These are phyloP conservation scores for Rhytidhysteron rufulum DNA, from an alignment of 2,329 filamentous ascomycete species.

Conservation along the genomic window DNA sequence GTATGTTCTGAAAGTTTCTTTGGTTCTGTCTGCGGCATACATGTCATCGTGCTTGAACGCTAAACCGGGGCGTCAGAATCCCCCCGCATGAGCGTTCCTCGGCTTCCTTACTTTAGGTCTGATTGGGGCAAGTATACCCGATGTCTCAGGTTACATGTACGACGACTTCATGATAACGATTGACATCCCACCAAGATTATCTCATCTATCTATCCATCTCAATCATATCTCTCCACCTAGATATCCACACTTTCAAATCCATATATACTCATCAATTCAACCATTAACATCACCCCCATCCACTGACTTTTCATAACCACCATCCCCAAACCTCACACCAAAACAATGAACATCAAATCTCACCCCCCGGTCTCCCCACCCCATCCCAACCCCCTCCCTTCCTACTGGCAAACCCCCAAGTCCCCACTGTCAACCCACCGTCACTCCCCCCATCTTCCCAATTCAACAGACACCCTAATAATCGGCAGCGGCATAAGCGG, in stretches of 20 bases:
- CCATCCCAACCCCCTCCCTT: slow-evolving; percentile 28
- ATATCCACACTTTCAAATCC: neutral
- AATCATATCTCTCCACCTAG: neutral
- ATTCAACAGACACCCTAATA: slow-evolving; percentile 31
- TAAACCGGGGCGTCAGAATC: too few relatives aligned
- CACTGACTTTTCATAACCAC: neutral
- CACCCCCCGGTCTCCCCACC: slow-evolving; percentile 30
- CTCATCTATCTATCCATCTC: neutral
- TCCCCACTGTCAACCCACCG: slow-evolving; percentile 31
- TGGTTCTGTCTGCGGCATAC: too few relatives aligned
- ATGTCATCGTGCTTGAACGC: too few relatives aligned
- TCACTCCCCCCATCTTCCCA: slow-evolving; percentile 15
- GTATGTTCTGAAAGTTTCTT: too few relatives aligned
- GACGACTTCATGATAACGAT: too few relatives aligned
- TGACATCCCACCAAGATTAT: too few relatives aligned
- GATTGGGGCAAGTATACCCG: too few relatives aligned
- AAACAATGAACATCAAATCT: slow-evolving; percentile 24
- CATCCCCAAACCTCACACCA: neutral
- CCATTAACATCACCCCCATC: slow-evolving; percentile 52
- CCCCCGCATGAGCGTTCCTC: too few relatives aligned
- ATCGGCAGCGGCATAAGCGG: slow-evolving; percentile 41
- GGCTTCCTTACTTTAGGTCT: too few relatives aligned
- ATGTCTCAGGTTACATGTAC: too few relatives aligned
- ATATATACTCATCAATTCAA: too few relatives aligned
- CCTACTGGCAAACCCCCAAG: slow-evolving; percentile 41